These are phyloP conservation scores for Patellifolia procumbens DNA, from an alignment of 179 eudicot species.

Conservation along the genomic window DNA sequence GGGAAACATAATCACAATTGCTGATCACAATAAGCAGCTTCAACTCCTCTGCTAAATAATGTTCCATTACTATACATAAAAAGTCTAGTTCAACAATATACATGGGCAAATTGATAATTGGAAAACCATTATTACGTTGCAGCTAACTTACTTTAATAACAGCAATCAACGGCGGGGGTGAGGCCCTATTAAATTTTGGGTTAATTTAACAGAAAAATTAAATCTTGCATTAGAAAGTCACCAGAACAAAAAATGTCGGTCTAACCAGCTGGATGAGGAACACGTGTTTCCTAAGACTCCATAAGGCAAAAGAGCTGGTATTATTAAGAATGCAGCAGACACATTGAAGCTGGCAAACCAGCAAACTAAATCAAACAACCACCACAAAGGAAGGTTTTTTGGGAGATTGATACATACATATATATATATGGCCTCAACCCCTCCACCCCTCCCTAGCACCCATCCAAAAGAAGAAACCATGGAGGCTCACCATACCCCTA, in stretches of 20 bases:
- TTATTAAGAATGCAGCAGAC: no score
- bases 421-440: neutral
- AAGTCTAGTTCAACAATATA: neutral
- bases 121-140: neutral
- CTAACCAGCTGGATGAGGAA: neutral
- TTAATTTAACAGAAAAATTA: no score
- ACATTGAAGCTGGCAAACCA: neutral
- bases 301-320: neutral
- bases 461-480: neutral
- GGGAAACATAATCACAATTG: neutral
- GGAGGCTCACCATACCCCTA: neutral
- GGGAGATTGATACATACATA: neutral
- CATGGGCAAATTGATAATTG: neutral
- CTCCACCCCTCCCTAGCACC: neutral
- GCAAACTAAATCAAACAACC: neutral
- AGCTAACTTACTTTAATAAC: neutral
- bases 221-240: no score
- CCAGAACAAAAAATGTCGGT: neutral
- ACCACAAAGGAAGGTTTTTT: neutral
- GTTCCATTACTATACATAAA: neutral
- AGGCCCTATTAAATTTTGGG: no score
- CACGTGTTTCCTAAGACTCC: neutral
- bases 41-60: neutral
- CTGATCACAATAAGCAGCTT: neutral
- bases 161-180: neutral